Conservation (phyloP, 2,329 filamentous ascomycete species). For the Davidsoniella eucalypti region DNA sequence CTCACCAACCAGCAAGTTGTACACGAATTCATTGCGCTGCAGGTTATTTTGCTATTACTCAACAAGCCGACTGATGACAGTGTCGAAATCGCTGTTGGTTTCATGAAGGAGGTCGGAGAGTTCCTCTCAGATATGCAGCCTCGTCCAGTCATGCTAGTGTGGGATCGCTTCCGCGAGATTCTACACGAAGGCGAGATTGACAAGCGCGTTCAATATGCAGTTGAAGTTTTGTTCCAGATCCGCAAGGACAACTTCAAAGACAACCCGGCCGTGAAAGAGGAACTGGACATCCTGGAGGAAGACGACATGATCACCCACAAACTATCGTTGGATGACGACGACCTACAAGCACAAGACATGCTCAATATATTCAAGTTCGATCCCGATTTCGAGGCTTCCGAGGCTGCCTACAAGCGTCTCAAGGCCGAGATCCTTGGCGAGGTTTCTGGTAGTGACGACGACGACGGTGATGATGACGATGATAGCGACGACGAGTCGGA, state of each 20-base stretch:
- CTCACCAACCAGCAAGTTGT: slow-evolving; percentile 92
- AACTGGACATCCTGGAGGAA: slow-evolving; percentile 89
- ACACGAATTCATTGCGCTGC: slow-evolving; percentile 81
- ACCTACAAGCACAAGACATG: slow-evolving; percentile 68
- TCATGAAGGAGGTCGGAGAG: slow-evolving; percentile 84
- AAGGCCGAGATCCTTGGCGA: slow-evolving; percentile 92
- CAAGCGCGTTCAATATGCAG: slow-evolving; percentile 98
- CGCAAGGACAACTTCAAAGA: slow-evolving; percentile 95
- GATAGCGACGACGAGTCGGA: slow-evolving; percentile 52
- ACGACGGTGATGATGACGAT: slow-evolving; percentile 38
- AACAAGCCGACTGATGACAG: slow-evolving; percentile 95
- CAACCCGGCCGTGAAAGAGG: slow-evolving; percentile 76
- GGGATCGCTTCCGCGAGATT: slow-evolving; percentile 90
- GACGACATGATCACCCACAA: slow-evolving; percentile 95
- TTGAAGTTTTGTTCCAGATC: slow-evolving; percentile 93
- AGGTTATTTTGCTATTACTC: slow-evolving; percentile 80
- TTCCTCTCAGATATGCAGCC: slow-evolving; percentile 92
- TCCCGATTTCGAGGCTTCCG: slow-evolving; percentile 73
- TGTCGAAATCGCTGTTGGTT: slow-evolving; percentile 88
- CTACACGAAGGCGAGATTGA: slow-evolving; percentile 94
- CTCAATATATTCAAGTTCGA: slow-evolving; percentile 96
- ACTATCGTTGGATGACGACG: slow-evolving; percentile 57
- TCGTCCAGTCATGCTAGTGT: slow-evolving; percentile 74
- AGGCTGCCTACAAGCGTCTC: slow-evolving; percentile 75
- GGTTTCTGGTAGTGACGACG: slow-evolving; percentile 68